Percentiles rank a stretch among this genome's conserved stretches.
These are phyloP conservation scores for Gastrolobium villosum DNA, from an alignment of 306 rosid genomes.

Conservation along the genomic window DNA sequence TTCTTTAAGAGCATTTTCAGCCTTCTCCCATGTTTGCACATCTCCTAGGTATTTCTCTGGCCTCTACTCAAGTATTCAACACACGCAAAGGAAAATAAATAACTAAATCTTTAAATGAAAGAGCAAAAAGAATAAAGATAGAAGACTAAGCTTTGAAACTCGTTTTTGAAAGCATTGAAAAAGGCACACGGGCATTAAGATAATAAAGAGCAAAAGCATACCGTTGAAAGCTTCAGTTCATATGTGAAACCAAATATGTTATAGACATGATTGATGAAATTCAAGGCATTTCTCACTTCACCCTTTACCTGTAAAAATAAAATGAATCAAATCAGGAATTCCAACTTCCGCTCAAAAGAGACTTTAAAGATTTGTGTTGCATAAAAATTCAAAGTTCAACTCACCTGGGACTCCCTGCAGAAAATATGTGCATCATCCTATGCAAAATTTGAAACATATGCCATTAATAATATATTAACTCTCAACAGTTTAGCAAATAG, in stretches of 20 bases:
- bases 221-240: constrained; percentile 94
- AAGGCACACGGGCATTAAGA: constrained; percentile 10
- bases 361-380: not conserved
- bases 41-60: constrained; percentile 93
- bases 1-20: constrained; percentile 87
- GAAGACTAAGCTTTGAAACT: constrained; percentile 2
- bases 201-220: constrained; percentile 50
- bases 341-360: constrained; percentile 18
- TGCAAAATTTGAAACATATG: constrained; percentile 45
- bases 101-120: constrained; percentile 22
- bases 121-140: constrained; percentile 4
- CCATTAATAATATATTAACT: constrained; percentile 46
- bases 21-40: constrained; percentile 84
- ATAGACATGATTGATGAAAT: constrained; percentile 76
- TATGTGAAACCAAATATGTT: constrained; percentile 85
- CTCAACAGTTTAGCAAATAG: constrained; percentile 22
- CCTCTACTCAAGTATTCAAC: constrained; percentile 62
- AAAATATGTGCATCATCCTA: constrained; percentile 99
- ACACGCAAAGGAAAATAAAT: constrained; percentile 27
- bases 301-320: constrained; percentile 76
- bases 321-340: constrained; percentile 43
- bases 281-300: constrained; percentile 81
- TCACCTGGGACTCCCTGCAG: constrained; percentile 94
- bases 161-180: not conserved
- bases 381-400: constrained; percentile 39